Evolutionary conservation across 2,329 filamentous ascomycete species (phyloP), one percentile per base, ranked within the genome.

Genomic region (Aspergillus neotritici): DNA sequence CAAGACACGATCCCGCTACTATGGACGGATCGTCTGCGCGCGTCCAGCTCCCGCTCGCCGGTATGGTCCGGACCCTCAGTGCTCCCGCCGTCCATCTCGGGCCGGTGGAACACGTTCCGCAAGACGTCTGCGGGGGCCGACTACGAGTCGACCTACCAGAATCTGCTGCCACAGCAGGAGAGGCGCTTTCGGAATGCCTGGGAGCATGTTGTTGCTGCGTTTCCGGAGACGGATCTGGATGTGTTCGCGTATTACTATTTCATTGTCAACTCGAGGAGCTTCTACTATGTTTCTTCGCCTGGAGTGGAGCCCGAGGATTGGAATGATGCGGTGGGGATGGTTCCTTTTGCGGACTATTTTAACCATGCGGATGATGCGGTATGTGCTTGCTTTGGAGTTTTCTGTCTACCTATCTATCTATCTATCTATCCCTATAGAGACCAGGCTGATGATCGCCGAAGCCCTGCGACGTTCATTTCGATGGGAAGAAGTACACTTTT

Each of bases 191-290:
- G 64, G 12, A 64, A 66, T 31, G 76, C 81, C 51, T 80, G 76
- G 72, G 51, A 53, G 0, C 54, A 60, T 4, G 68, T 77, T 0
- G 56, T 63, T 2, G 46, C 60, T 2, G 66, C 67, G 4, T 55
- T 72, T 34, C 70, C 72, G 0, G 49, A 62, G 2, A 57, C 62
- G 0, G 56, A 67, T 5, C 66, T 66, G 51, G 48, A 64, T 9
- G 53, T 56, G 3, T 79, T 73, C 50, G 61, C 63, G 5, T 78
- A 80, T 55, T 69, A 72, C 52, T 82, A 78, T 78, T 63, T 77
- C 15, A 72, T 80, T 34, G 70, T 79, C 13, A 78, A 79, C 54
- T 78, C 75, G 2, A 64, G 78, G 49, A 76, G 73, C n/a, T 80
- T 82, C 52, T 79, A 77, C 54, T 79, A 76, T 66, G 65, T 74